These are phyloP conservation scores for Kurtzmaniella quercitrusa DNA, from an alignment of 1,139 yeast genomes.

Conservation along the genomic window DNA sequence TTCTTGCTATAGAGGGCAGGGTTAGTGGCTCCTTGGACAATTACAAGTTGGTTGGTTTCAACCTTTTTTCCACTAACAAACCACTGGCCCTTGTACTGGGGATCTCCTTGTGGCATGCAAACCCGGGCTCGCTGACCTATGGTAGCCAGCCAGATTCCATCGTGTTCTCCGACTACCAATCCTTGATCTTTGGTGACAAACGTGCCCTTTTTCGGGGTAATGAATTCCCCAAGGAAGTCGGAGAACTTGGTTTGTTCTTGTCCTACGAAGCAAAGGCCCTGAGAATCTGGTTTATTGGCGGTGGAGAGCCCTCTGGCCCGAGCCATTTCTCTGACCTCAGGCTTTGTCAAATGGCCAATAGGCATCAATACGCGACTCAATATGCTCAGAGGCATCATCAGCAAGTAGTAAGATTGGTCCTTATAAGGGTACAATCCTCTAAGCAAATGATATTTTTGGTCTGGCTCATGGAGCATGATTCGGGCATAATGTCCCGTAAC, in stretches of 20 bases:
- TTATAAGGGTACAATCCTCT: constrained; percentile 60
- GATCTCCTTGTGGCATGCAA: constrained; percentile 84
- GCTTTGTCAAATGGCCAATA: constrained; percentile 71
- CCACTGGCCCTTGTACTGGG: constrained; percentile 76
- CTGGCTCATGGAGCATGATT: constrained; percentile 32
- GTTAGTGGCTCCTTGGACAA: constrained; percentile 71
- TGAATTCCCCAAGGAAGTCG: constrained; percentile 70
- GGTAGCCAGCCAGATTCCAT: constrained; percentile 91
- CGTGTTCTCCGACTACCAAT: constrained; percentile 70
- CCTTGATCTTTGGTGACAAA: constrained; percentile 67
- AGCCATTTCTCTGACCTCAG: constrained; percentile 70
- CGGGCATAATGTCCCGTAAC: constrained; percentile 94
- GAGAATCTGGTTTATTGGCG: constrained; percentile 84
- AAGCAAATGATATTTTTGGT: constrained; percentile 43
- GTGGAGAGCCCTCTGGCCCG: constrained; percentile 48
- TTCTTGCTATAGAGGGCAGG: constrained; percentile 48
- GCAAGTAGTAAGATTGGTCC: constrained; percentile 88
- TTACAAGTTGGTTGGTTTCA: constrained; percentile 66
- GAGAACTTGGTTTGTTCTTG: constrained; percentile 69
- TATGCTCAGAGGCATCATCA: constrained; percentile 52
- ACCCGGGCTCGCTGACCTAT: constrained; percentile 83
- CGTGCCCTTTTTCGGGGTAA: constrained; percentile 70
- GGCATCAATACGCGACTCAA: constrained; percentile 65
- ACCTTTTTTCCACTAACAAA: constrained; percentile 69
- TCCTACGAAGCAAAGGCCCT: constrained; percentile 90